A percentile compares a stretch with the other conserved stretches of the same genome.
Conservation (phyloP, 805 yeast genomes). For the Suhomyces faveliae region DNA sequence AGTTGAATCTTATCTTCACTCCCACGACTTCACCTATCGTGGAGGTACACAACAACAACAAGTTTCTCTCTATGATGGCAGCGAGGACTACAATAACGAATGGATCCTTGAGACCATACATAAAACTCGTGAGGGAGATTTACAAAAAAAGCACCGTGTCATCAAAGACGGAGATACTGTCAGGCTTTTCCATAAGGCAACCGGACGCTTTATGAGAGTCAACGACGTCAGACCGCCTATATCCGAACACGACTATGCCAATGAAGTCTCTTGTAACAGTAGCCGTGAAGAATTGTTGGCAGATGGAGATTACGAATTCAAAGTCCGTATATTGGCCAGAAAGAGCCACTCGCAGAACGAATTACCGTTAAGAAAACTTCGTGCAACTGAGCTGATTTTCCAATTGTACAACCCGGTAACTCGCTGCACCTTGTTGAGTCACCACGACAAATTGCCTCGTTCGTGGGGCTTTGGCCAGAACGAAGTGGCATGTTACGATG, state of each 20-base stretch:
- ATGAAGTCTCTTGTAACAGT: constrained; percentile 76
- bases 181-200: constrained; percentile 65
- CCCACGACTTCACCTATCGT: constrained; percentile 63
- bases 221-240: constrained; percentile 80
- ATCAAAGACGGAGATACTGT: constrained; percentile 57
- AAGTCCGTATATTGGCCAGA: constrained; percentile 45
- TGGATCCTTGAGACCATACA: constrained; percentile 62
- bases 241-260: constrained; percentile 85
- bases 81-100: constrained; percentile 59
- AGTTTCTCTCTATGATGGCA: constrained; percentile 66
- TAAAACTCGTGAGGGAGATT: constrained; percentile 38
- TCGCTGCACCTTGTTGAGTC: constrained; percentile 72
- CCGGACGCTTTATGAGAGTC: constrained; percentile 69
- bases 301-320: constrained; percentile 69
- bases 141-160: constrained; percentile 30
- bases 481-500: constrained; percentile 83
- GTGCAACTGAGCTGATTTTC: constrained; percentile 68
- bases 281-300: constrained; percentile 55
- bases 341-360: constrained; percentile 32
- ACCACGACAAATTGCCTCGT: constrained; percentile 68
- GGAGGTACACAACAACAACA: constrained; percentile 74
- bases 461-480: constrained; percentile 78
- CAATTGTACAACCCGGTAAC: constrained; percentile 65
- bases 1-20: constrained; percentile 76
- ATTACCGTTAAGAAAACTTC: constrained; percentile 35